Base-by-base conservation (phyloP, 108 stramenopile genomes). In the Pseudonitzschia multiseries region DNA sequence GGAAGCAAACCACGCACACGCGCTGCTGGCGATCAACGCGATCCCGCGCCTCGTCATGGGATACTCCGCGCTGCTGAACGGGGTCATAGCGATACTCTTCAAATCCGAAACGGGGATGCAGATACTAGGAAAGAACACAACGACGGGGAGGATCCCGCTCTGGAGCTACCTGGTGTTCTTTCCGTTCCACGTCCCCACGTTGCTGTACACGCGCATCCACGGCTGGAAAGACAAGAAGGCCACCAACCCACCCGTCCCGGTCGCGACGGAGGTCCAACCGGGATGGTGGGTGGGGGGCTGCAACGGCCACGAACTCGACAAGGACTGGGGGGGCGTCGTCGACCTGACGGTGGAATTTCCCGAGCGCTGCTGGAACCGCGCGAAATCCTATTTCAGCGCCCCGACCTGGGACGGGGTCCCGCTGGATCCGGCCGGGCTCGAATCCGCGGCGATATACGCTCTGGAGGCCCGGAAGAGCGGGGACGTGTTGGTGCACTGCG, bases 261-360 rank as follows among this genome's bases (percentile, higher is more conserved):
- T 87, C 13, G 94, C 94, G 24, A 83, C 90, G 0, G 86, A 91
- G 73, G 92, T 95, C 8, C 87, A 89, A 70, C 81, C 84, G 13
- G 94, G 94, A 27, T 93, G 92, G 88, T 95, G 89, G 87, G 85
- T 95, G 33, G 94, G 94, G 29, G 91, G 94, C 43, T 89, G 90
- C 74, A 84, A 92, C 71, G 84, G 81, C 26, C 70, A 95, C 72
- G 81, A 87, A 75, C 82, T 95, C 20, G 42, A 44, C 18, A 91
- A 82, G 73, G 75, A 90, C 21, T 95, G 91, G 91, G 90, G 86
- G 8, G 89, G 90, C 9, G 81, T 93, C 26, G 79, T 95, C 46
- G 94, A 95, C 75, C 67, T 91, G 42, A 95, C 94, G 8, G 94
- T 95, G 13, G 94, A 95, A 69, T 95, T 95, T 68, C 92, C 92